Evolutionary conservation across 257 asterid species (phyloP).

Genomic region (Solanum paucissectum): DNA sequence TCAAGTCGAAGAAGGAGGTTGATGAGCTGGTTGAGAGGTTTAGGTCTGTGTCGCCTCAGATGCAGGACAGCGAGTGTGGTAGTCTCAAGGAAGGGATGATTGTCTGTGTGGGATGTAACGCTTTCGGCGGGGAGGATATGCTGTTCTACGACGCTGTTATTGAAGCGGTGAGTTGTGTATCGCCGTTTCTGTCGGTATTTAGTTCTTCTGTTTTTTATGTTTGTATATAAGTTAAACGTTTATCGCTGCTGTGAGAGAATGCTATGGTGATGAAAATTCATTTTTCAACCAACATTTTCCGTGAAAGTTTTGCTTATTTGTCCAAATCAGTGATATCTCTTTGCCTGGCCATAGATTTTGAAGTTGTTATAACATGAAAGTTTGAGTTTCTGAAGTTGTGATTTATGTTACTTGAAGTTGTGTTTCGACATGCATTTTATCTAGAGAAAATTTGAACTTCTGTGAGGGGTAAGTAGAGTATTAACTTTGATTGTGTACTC

Average conservation of each 20-base stretch:
- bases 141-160: constrained; percentile 44
- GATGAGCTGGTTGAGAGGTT: constrained; percentile 24
- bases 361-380: background rate
- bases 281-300: background rate
- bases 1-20: constrained; percentile 13
- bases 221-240: background rate
- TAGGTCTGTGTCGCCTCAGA: constrained; percentile 31
- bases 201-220: too few species aligned
- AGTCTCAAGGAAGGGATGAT: constrained; percentile 13
- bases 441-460: background rate
- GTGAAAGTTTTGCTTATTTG: background rate
- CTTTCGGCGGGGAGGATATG: constrained; percentile 19
- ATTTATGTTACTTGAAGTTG: background rate
- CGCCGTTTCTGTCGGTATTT: background rate
- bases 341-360: background rate
- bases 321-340: background rate
- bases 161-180: constrained; percentile 26
- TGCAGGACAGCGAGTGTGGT: constrained; percentile 25
- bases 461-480: background rate
- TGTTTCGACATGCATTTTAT: background rate
- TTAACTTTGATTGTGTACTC: background rate
- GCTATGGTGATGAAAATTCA: background rate
- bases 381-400: background rate
- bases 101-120: constrained; percentile 36
- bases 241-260: background rate